Conservation (phyloP, 140 eudicot genomes). For the Senecio squalidus region DNA sequence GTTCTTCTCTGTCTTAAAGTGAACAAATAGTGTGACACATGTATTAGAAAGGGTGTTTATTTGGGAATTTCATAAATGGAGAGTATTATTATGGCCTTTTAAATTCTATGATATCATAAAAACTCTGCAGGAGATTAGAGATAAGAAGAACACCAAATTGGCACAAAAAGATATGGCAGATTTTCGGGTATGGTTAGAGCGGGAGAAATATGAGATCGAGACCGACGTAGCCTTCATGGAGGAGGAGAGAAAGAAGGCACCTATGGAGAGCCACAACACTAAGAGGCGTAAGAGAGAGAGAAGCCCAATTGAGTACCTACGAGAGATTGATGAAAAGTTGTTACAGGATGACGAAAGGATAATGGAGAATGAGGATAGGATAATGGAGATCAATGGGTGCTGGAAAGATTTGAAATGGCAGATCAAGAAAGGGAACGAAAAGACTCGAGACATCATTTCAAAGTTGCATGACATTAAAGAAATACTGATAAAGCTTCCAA, state of each 20-base stretch:
- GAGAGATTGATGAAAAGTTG: not conserved
- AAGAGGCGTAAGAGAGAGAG: too few species aligned
- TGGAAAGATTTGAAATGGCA: not conserved
- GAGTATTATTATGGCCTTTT: not conserved
- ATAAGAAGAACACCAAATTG: not conserved
- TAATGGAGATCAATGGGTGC: not conserved
- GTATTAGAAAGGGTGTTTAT: not conserved
- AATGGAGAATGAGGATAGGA: not conserved
- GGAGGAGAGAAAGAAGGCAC: not conserved
- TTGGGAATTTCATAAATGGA: not conserved
- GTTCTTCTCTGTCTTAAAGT: conserved; percentile 1
- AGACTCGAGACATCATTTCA: not conserved
- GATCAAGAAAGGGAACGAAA: not conserved
- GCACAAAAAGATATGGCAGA: conserved; percentile 1
- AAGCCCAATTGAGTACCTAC: too few species aligned
- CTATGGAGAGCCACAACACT: not conserved
- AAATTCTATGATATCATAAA: not conserved
- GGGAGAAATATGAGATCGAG: not conserved
- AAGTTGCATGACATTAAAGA: not conserved
- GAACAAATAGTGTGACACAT: not conserved
- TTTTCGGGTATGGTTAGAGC: not conserved
- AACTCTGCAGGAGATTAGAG: not conserved
- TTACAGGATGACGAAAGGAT: not conserved
- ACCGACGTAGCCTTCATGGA: too few species aligned
- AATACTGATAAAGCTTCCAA: not conserved